Percentiles rank a stretch among this genome's conserved stretches.
phyloP scores from a whole-genome alignment of 2,329 filamentous ascomycete genomes.

The Apiospora pterosperma region DNA sequence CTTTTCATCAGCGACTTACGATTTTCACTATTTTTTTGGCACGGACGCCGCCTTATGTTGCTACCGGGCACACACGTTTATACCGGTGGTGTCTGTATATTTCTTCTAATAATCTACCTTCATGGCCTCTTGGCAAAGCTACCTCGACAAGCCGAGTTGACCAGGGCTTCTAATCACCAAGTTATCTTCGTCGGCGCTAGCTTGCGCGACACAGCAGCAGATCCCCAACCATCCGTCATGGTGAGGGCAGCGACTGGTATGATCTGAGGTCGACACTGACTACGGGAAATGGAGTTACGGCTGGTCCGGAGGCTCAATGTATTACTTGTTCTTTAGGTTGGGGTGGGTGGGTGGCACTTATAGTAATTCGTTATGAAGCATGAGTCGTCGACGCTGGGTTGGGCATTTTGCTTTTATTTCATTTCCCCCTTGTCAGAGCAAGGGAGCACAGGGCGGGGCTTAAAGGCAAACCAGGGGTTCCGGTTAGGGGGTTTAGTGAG shows the following conservation, averaged over 20 bases:
- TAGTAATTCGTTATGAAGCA: not conserved
- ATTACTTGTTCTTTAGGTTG: not conserved
- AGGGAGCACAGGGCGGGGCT: not conserved
- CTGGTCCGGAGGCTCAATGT: not conserved
- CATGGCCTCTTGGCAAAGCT: not conserved
- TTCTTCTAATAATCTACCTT: conserved; percentile 2
- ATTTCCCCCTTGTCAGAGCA: not conserved
- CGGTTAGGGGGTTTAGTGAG: not conserved
- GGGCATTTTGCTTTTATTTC: not conserved
- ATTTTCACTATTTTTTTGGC: not conserved
- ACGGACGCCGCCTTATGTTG: not conserved
- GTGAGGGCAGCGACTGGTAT: not conserved
- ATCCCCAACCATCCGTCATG: not conserved
- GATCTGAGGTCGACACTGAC: not conserved
- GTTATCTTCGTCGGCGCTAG: not conserved
- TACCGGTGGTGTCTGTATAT: conserved; percentile 1
- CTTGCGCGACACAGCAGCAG: not conserved
- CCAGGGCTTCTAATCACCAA: not conserved
- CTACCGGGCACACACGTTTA: not conserved
- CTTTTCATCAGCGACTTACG: not conserved
- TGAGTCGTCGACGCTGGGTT: not conserved
- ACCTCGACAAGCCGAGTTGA: not conserved
- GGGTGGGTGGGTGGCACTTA: not conserved
- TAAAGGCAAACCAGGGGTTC: not conserved
- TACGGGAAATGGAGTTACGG: conserved; percentile 1